These are phyloP conservation scores for Cyberlindnera suaveolens DNA, from an alignment of 805 yeast species.

Conservation along the genomic window DNA sequence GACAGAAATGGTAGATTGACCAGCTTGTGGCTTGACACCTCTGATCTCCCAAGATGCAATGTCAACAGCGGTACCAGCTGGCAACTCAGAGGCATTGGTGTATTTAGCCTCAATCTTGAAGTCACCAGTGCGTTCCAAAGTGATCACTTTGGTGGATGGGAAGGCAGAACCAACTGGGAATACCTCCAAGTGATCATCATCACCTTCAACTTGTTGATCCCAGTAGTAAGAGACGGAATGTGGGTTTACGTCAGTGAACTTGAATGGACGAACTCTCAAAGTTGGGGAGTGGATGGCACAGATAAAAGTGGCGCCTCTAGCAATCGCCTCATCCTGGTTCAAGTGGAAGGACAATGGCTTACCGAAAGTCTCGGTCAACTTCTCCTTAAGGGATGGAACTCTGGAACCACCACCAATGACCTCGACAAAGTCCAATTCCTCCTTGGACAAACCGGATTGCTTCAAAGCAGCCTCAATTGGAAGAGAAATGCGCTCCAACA, in stretches of 20 bases:
- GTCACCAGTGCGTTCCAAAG: conserved; percentile 86
- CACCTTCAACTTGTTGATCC: conserved; percentile 91
- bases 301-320: conserved; percentile 97
- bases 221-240: conserved; percentile 91
- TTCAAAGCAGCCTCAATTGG: conserved; percentile 82
- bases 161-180: conserved; percentile 89
- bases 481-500: conserved; percentile 63
- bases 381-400: conserved; percentile 88
- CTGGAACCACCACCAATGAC: conserved; percentile 98
- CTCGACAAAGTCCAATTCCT: conserved; percentile 85
- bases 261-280: conserved; percentile 96
- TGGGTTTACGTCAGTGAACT: conserved; percentile 91
- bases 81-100: conserved; percentile 68
- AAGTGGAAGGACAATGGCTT: conserved; percentile 87
- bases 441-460: conserved; percentile 66
- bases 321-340: conserved; percentile 98
- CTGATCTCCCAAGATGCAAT: conserved; percentile 82
- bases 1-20: conserved; percentile 72
- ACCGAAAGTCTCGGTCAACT: conserved; percentile 73
- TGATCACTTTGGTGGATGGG: conserved; percentile 95
- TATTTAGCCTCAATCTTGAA: conserved; percentile 82
- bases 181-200: conserved; percentile 85
- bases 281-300: conserved; percentile 99
- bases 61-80: conserved; percentile 54
- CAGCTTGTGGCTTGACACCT: conserved; percentile 79